Conservation (phyloP, 1,284 basidiomycete species). For the Schizopora paradoxa region DNA sequence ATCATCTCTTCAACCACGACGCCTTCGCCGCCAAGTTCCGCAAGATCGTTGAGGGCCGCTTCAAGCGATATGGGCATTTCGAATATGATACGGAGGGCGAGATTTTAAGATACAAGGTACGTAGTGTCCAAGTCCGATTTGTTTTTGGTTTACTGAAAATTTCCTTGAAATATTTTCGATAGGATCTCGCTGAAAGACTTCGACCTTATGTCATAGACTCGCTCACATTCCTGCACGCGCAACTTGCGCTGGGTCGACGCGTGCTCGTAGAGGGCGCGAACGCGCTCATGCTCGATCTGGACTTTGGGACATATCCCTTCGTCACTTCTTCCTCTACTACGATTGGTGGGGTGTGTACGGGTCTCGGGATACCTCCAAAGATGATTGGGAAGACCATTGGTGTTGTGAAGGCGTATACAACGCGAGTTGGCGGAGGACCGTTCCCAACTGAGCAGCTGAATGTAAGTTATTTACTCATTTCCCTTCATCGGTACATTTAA, state of each 20-base stretch:
- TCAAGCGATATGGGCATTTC: slow-evolving; percentile 97
- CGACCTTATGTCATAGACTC: slow-evolving; percentile 89
- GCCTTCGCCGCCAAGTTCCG: slow-evolving; percentile 91
- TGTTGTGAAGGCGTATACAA: slow-evolving; percentile 97
- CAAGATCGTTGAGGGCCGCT: slow-evolving; percentile 92
- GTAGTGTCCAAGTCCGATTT: slow-evolving; percentile 13
- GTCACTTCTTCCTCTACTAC: slow-evolving; percentile 93
- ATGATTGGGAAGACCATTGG: slow-evolving; percentile 83
- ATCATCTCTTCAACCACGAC: slow-evolving; percentile 90
- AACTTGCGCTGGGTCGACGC: slow-evolving; percentile 69
- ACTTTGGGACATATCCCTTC: slow-evolving; percentile 97
- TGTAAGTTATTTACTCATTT: slow-evolving; percentile 38
- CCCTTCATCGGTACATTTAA: not conserved
- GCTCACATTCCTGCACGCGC: slow-evolving; percentile 79
- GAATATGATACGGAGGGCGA: slow-evolving; percentile 99
- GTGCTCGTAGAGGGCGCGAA: slow-evolving; percentile 97
- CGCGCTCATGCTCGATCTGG: slow-evolving; percentile 96
- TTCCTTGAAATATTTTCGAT: slow-evolving; percentile 4
- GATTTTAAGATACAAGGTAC: slow-evolving; percentile 85
- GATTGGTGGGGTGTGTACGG: slow-evolving; percentile 94
- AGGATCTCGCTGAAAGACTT: slow-evolving; percentile 83
- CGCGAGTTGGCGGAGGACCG: slow-evolving; percentile 93
- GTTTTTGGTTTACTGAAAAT: slow-evolving; percentile 1
- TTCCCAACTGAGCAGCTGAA: slow-evolving; percentile 97
- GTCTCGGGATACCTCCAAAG: slow-evolving; percentile 90